A percentile compares a stretch with the other conserved stretches of the same genome.
Evolutionary conservation across 768 basidiomycete species (phyloP).

Genomic region (Hypholoma fasciculare): DNA sequence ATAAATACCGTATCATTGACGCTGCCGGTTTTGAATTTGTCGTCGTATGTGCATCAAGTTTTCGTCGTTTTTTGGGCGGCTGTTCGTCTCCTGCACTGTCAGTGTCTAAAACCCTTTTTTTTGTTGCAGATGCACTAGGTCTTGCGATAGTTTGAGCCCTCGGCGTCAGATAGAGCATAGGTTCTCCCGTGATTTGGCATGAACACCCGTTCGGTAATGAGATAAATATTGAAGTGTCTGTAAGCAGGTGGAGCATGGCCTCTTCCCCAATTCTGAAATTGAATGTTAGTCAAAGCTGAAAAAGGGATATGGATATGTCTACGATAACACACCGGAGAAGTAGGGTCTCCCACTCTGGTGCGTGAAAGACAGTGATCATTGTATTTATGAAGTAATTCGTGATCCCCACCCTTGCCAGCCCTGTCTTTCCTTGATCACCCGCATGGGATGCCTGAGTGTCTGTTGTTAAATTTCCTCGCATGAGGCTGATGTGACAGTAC

Average conservation of each 20-base stretch:
- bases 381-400: conserved; percentile 73
- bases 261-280: conserved; percentile 71
- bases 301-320: neutral
- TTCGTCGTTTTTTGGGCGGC: too few species aligned
- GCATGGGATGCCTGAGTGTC: conserved; percentile 27
- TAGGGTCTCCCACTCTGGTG: conserved; percentile 65
- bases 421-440: conserved; percentile 39
- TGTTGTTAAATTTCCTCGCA: neutral
- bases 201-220: conserved; percentile 81
- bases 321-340: conserved; percentile 50
- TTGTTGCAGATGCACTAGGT: too few species aligned
- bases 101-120: neutral
- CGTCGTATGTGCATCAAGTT: too few species aligned
- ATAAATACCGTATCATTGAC: neutral
- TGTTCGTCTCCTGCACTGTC: too few species aligned
- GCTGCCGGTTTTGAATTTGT: neutral
- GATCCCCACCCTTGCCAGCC: conserved; percentile 42
- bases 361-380: conserved; percentile 63
- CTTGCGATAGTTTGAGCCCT: conserved; percentile 13
- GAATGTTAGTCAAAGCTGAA: neutral
- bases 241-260: conserved; percentile 76
- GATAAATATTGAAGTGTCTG: conserved; percentile 72
- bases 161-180: conserved; percentile 44
- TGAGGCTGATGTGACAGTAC: conserved; percentile 11
- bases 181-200: conserved; percentile 79